Evolutionary conservation across 208 protist species (phyloP).

Genomic region (Wallacemonas sp.): DNA sequence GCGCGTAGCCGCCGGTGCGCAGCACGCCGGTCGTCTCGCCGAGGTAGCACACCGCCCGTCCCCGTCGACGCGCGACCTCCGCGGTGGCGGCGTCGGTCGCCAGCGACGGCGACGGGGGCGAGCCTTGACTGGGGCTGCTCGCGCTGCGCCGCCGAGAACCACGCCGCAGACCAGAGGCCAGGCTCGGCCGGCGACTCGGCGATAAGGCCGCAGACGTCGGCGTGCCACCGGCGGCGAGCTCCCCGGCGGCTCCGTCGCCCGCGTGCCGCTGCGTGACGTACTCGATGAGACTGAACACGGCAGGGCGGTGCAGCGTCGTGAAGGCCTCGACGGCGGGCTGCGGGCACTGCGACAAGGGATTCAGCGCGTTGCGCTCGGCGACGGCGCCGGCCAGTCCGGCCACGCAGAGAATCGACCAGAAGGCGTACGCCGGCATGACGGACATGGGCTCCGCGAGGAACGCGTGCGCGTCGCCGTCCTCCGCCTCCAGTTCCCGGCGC

Average conservation of each 20-base stretch:
- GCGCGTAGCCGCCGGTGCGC: constrained; percentile 32
- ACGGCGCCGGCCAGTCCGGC: constrained; percentile 50
- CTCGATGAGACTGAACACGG: constrained; percentile 64
- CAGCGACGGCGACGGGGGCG: too few species aligned
- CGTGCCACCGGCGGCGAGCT: neutral
- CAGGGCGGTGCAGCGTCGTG: constrained; percentile 56
- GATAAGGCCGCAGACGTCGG: neutral
- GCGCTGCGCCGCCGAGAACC: too few species aligned
- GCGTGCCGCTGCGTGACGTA: constrained; percentile 35
- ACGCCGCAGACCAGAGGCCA: neutral
- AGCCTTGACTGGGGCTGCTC: too few species aligned
- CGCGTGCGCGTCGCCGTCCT: neutral
- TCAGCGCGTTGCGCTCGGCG: constrained; percentile 16
- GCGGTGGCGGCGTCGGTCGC: neutral
- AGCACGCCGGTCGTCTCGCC: constrained; percentile 7
- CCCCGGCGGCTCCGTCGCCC: neutral
- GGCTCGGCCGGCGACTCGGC: neutral
- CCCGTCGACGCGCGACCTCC: neutral
- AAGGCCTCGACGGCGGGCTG: constrained; percentile 18
- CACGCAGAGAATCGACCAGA: constrained; percentile 64
- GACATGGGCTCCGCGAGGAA: neutral
- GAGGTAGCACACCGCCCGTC: neutral
- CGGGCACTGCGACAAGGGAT: neutral
- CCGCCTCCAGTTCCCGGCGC: neutral
- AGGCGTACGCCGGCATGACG: constrained; percentile 50